Conservation (phyloP, 2,329 filamentous ascomycete species). For the Macrophomina pseudophaseolina region DNA sequence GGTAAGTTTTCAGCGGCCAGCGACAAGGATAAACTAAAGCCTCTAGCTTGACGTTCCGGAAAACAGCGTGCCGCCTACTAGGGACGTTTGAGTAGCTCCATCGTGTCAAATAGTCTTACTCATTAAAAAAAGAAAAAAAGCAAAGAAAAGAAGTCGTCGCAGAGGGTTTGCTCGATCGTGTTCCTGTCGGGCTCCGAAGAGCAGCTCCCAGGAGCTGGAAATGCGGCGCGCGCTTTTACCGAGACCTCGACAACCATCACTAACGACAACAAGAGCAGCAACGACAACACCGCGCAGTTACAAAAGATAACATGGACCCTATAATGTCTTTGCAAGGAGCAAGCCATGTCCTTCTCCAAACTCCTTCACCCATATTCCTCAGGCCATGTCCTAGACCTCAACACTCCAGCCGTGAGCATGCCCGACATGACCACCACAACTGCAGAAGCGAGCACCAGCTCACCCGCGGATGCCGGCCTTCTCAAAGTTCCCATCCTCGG, state of each 20-base stretch:
- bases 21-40: too few species aligned
- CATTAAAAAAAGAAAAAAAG: too few species aligned
- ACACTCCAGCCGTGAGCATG: not conserved
- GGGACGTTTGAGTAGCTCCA: too few species aligned
- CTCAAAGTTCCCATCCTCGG: conserved; percentile 75
- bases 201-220: not conserved
- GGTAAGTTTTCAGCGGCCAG: too few species aligned
- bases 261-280: not conserved
- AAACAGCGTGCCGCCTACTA: too few species aligned
- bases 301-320: not conserved
- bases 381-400: not conserved
- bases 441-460: not conserved
- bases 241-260: not conserved
- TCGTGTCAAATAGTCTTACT: too few species aligned
- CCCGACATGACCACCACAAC: not conserved
- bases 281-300: not conserved
- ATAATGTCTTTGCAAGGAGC: not conserved
- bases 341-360: not conserved
- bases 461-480: not conserved
- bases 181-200: not conserved
- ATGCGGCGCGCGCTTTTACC: not conserved
- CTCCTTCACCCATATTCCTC: not conserved
- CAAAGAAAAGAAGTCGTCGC: too few species aligned
- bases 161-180: too few species aligned
- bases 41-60: too few species aligned